Evolutionary conservation across 768 basidiomycete genomes (phyloP), one percentile per base, ranked within the genome.

Genomic region (Boletus pseudo-olivaceus): DNA sequence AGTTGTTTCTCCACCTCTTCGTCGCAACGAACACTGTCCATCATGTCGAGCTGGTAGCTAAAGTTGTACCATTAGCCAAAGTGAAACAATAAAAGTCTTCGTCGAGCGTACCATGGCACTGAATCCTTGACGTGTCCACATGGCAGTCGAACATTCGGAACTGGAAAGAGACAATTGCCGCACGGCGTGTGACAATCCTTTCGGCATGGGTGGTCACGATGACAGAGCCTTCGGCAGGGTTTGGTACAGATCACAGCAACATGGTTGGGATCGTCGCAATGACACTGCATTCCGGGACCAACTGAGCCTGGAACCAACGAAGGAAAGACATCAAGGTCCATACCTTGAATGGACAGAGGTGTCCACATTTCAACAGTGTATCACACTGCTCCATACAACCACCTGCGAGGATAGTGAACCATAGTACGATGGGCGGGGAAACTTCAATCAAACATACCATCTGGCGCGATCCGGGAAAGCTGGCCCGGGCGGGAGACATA

Each of bases 301-400:
- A 34, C 35, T 35, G 4, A 30, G 27, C 4, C 5, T 11, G n/a
- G 3, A 42, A 17, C 1, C 6, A 27, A 41, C 15, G 10, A 9
- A 17, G 3, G 32, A 30, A 40, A 23, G 8, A 14, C n/a, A 6
- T 9, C 10, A 35, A 11, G 10, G 2, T 50, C 15, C 67, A 37
- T 64, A 84, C 84, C 68, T 82, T 81, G 55, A 76, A 84, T 0
- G 82, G 81, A 61, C 87, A 88, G 4, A 75, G 67, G 62, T 88
- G 87, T 3, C 87, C 87, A 58, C 87, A 88, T 20, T 70, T 66
- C 27, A 88, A 68, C 17, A 74, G 71, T 10, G 71, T 70, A 33
- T 76, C 75, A 55, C 87, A 88, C 5, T 78, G 73, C n/a, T 69
- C 69, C 48, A 85, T 67, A 63, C 87, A 88, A 2, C 87, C 86